These are phyloP conservation scores for Backusella sp. DNA, from an alignment of 192 early-diverging fungal genomes.

Conservation along the genomic window DNA sequence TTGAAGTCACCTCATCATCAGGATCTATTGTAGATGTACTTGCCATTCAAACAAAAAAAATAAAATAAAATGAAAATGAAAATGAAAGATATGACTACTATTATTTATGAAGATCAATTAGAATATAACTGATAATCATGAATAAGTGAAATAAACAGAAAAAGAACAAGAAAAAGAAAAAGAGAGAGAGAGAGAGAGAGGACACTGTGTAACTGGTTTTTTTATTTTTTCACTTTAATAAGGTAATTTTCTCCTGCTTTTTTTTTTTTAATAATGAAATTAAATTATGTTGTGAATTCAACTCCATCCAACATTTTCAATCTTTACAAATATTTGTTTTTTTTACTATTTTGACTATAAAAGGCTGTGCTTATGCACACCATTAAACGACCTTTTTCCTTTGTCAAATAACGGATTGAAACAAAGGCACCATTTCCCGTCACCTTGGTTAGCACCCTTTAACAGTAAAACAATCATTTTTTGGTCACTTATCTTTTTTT, in stretches of 20 bases:
- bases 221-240: not conserved
- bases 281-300: not conserved
- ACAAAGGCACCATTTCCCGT: too few species aligned
- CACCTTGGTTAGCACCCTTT: too few species aligned
- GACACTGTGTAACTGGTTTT: too few species aligned
- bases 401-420: too few species aligned
- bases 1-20: conserved; percentile 9
- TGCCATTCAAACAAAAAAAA: not conserved
- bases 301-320: not conserved
- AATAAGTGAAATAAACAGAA: too few species aligned
- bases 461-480: too few species aligned
- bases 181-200: not conserved
- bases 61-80: not conserved
- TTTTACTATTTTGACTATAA: too few species aligned
- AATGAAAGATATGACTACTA: not conserved
- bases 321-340: not conserved
- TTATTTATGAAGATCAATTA: not conserved
- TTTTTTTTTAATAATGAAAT: not conserved
- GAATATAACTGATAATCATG: not conserved
- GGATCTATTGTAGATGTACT: conserved; percentile 4
- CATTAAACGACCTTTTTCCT: too few species aligned
- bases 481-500: too few species aligned
- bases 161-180: not conserved
- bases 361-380: too few species aligned
- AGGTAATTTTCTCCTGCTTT: not conserved